phyloP scores from a whole-genome alignment of 495 filamentous ascomycete species.

The Podospora anserina region DNA sequence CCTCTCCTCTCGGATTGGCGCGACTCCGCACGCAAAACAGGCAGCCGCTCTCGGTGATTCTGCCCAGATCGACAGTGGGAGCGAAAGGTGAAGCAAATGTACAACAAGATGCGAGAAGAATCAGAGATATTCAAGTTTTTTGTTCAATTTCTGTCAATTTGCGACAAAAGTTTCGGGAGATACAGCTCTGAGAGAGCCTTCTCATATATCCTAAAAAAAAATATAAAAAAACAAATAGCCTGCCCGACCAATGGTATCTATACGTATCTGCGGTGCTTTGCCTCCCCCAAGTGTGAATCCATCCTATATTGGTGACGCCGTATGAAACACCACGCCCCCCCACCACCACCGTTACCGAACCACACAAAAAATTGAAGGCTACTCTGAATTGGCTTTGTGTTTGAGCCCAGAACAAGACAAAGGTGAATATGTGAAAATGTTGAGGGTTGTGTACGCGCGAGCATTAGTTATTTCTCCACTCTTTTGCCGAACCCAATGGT shows the following conservation, averaged over 20 bases:
- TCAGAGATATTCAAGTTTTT: conserved; percentile 1
- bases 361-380: background rate
- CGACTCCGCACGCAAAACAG: background rate
- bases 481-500: background rate
- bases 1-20: background rate
- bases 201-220: conserved; percentile 5
- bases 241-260: conserved; percentile 6
- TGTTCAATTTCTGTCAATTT: background rate
- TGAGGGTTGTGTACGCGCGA: conserved; percentile 3
- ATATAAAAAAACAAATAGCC: background rate
- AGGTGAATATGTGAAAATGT: background rate
- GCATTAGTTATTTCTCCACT: background rate
- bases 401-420: background rate
- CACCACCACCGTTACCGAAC: conserved; percentile 4
- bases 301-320: conserved; percentile 5
- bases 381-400: background rate
- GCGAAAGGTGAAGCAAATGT: background rate
- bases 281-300: conserved; percentile 1
- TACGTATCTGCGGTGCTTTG: background rate
- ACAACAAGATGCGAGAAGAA: background rate
- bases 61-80: background rate
- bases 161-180: background rate
- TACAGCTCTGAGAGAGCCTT: background rate
- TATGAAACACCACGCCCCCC: conserved; percentile 3
- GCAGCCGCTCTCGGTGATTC: background rate